A percentile compares a stretch with the other conserved stretches of the same genome.
Conservation (phyloP, 805 yeast genomes). For the Dipodascus albidus region DNA sequence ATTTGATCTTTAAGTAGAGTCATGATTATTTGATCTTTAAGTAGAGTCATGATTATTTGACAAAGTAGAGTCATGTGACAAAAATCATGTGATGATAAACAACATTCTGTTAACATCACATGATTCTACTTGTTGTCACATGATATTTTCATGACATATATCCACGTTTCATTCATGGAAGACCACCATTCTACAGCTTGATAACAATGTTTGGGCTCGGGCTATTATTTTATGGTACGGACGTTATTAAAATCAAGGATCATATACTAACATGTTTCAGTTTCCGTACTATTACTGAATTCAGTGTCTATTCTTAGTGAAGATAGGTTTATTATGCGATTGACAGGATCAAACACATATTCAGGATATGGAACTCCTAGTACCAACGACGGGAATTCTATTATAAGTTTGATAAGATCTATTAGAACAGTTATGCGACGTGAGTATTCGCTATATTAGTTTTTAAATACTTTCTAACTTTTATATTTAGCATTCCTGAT, state of each 20-base stretch:
- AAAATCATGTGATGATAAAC: no score
- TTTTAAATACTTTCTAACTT: not conserved
- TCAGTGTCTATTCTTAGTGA: not conserved
- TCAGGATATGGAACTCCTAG: not conserved
- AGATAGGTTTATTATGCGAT: not conserved
- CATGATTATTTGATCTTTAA: no score
- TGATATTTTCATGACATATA: no score
- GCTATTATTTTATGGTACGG: not conserved
- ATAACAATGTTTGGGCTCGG: not conserved
- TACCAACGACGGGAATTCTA: not conserved
- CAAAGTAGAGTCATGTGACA: no score
- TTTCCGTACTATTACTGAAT: not conserved
- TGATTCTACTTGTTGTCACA: no score
- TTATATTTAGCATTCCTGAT: not conserved
- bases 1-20: no score
- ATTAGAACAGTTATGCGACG: constrained; percentile 1
- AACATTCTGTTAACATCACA: no score
- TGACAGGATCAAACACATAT: not conserved
- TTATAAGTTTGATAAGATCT: not conserved
- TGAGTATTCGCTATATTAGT: no score
- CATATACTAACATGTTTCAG: not conserved
- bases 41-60: no score
- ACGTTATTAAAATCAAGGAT: not conserved
- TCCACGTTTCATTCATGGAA: no score
- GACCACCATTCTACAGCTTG: no score